phyloP scores from a whole-genome alignment of 208 protist genomes.

The Leishmania tarentolae region DNA sequence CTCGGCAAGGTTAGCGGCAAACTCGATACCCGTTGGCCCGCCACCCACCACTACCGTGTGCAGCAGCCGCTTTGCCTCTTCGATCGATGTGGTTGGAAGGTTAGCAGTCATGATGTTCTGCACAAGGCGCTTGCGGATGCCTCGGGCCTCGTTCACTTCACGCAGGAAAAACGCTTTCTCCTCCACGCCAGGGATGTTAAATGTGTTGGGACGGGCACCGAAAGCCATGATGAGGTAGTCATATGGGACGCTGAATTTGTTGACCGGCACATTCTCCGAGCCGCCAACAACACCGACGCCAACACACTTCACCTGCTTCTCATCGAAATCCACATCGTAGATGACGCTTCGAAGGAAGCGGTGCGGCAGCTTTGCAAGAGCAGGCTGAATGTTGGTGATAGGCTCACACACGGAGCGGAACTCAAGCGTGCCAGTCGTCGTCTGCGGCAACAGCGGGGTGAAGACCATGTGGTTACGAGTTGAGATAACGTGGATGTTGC shows the following conservation, averaged over 20 bases:
- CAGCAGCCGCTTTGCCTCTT: constrained; percentile 83
- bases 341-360: constrained; percentile 81
- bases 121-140: constrained; percentile 89
- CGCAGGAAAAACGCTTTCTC: constrained; percentile 91
- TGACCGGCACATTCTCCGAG: constrained; percentile 61
- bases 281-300: constrained; percentile 70
- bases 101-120: constrained; percentile 93
- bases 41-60: constrained; percentile 92
- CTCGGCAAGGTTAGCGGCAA: constrained; percentile 87
- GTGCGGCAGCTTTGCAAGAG: constrained; percentile 78
- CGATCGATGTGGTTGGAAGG: constrained; percentile 71
- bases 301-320: constrained; percentile 76
- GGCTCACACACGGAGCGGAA: constrained; percentile 91
- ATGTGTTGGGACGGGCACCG: constrained; percentile 90
- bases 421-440: constrained; percentile 92
- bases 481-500: constrained; percentile 89
- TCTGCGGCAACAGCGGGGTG: constrained; percentile 93
- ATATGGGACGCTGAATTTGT: constrained; percentile 88
- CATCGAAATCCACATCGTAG: constrained; percentile 81
- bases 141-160: constrained; percentile 86
- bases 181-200: constrained; percentile 91
- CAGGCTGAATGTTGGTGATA: constrained; percentile 80
- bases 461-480: constrained; percentile 95
- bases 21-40: constrained; percentile 91
- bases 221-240: constrained; percentile 93